Percentiles rank a stretch among this genome's conserved stretches.
Conservation (phyloP, 2,329 filamentous ascomycete species). For the Diplodia sapinea region DNA sequence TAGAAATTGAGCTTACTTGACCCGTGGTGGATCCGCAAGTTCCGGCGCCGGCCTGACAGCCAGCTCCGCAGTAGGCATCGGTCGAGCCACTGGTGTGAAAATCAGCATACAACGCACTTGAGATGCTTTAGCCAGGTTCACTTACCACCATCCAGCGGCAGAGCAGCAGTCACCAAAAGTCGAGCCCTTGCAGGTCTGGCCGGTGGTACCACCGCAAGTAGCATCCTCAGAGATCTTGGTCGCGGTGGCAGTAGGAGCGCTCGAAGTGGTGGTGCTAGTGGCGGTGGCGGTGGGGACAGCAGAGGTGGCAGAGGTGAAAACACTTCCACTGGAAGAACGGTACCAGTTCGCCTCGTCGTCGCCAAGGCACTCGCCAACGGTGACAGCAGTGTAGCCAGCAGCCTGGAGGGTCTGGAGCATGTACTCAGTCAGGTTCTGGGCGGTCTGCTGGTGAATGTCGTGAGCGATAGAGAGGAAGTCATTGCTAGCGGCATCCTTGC, state of each 20-base stretch:
- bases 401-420: slow-evolving; percentile 50
- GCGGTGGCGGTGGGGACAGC: slow-evolving; percentile 43
- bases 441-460: slow-evolving; percentile 56
- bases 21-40: slow-evolving; percentile 34
- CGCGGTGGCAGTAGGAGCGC: slow-evolving; percentile 30
- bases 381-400: slow-evolving; percentile 53
- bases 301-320: slow-evolving; percentile 32
- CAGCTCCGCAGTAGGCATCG: slow-evolving; percentile 39
- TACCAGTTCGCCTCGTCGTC: slow-evolving; percentile 57
- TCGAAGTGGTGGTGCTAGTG: slow-evolving; percentile 38
- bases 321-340: slow-evolving; percentile 39
- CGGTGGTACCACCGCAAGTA: slow-evolving; percentile 35
- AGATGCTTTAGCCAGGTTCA: neutral
- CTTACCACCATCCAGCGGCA: slow-evolving; percentile 32
- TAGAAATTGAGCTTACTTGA: slow-evolving; percentile 30
- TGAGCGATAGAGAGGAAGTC: slow-evolving; percentile 62
- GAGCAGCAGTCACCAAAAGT: slow-evolving; percentile 39
- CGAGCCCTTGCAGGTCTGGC: slow-evolving; percentile 31
- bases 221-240: slow-evolving; percentile 37
- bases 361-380: slow-evolving; percentile 55
- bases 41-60: slow-evolving; percentile 40
- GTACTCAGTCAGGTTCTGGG: slow-evolving; percentile 51
- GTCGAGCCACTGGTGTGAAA: slow-evolving; percentile 24
- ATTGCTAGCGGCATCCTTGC: slow-evolving; percentile 39
- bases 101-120: neutral